Percentiles rank a stretch among this genome's conserved stretches.
phyloP scores from a whole-genome alignment of 225 moss, liverwort and hornwort genomes.

The Straminergon stramineum region DNA sequence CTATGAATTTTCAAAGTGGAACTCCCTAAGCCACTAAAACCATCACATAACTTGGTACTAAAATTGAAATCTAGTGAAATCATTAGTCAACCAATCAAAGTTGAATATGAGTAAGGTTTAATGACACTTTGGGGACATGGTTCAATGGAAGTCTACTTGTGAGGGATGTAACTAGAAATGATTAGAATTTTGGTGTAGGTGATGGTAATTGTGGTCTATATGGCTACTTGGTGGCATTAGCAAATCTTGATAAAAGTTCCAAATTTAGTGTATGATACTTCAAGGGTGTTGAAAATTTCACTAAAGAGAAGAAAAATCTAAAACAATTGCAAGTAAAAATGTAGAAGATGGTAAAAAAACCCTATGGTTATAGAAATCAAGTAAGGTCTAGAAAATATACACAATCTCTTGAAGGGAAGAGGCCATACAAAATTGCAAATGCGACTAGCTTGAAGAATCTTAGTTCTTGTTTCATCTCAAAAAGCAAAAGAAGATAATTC shows the following conservation, averaged over 20 bases:
- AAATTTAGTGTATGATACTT: too few species aligned
- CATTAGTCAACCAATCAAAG: rapidly evolving
- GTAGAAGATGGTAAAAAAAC: too few species aligned
- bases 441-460: background rate
- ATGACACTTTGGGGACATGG: background rate
- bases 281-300: too few species aligned
- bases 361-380: too few species aligned
- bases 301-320: too few species aligned
- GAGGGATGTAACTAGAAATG: too few species aligned
- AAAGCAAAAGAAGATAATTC: background rate
- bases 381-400: too few species aligned
- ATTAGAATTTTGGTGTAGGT: too few species aligned
- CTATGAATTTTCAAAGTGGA: background rate
- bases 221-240: too few species aligned
- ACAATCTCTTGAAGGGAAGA: background rate
- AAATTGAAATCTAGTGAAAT: background rate
- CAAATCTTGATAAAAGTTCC: too few species aligned
- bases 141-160: background rate
- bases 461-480: background rate
- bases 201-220: too few species aligned
- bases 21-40: background rate
- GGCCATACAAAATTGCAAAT: background rate
- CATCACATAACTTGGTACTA: background rate
- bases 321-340: too few species aligned
- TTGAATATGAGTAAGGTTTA: background rate